Base-by-base conservation (phyloP, 371 early-diverging fungal genomes). In the Nematocida homosporus region DNA sequence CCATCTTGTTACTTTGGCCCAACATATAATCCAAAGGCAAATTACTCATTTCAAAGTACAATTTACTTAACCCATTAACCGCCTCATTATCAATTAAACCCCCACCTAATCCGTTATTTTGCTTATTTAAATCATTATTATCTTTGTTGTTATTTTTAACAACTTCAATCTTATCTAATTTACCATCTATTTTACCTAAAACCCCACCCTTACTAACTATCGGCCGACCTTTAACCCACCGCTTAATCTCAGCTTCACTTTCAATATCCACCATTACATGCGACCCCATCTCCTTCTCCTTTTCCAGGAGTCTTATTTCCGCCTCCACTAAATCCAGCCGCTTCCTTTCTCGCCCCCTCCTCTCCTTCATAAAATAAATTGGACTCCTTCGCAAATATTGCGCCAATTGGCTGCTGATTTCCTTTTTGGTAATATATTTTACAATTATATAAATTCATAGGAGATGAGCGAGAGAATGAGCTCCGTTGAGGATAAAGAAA, bases 341-440 rank as follows among this genome's bases (percentile, higher is more conserved):
- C 44, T 32, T 61, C 52, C 35, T 61, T 20, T 61, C 37, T 27
- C 41, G 52, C 18, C 52, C 32, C 32, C 63, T 72, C 35, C 20
- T 72, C 40, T 48, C 63, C 0, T 53, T 41, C 63, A 41, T 69
- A 56, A 6, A 61, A 63, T 48, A 37, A 10, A 44, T 48, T 48
- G 50, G 51, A 5, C 5, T 16, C 13, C 29, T n/a, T 8, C 32
- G 5, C 27, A 5, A 6, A 25, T 8, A 29, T 35, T 20, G 23
- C 20, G 13, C 13, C 29, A 37, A 35, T 72, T 42, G 25, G 4
- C 75, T 57, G 57, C 63, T 27, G 30, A 63, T 52, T 61, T 61
- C 64, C 67, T 57, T 68, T 61, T 40, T 25, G n/a, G 53, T 32
- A 72, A 61, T 25, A 72, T 64, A 68, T 68, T 68, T n/a, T 56